These are phyloP conservation scores for Plasmopara viticola DNA, from an alignment of 352 stramenopile genomes.

Conservation along the genomic window DNA sequence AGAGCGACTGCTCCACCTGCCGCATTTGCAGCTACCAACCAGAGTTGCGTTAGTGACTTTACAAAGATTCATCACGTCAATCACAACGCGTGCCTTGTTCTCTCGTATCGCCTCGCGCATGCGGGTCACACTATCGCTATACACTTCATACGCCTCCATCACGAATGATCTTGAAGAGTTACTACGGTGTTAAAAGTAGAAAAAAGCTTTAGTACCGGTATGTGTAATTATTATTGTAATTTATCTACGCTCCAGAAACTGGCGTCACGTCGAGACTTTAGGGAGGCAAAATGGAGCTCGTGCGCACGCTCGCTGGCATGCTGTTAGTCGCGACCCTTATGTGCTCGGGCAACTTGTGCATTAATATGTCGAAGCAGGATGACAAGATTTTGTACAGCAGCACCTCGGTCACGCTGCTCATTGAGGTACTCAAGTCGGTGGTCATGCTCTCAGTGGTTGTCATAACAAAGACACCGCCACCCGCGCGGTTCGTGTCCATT, in stretches of 20 bases:
- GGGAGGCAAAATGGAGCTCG: constrained; percentile 22
- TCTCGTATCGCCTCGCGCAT: constrained; percentile 57
- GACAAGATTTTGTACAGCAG: constrained; percentile 76
- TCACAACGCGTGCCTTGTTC: constrained; percentile 39
- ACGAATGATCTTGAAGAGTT: constrained; percentile 16
- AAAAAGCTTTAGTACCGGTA: not conserved
- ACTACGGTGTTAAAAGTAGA: too few relatives aligned
- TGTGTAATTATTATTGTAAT: not conserved
- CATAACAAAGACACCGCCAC: constrained; percentile 29
- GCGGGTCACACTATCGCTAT: constrained; percentile 41
- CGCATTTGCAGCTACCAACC: constrained; percentile 46
- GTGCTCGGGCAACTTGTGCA: constrained; percentile 76
- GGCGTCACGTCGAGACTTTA: constrained; percentile 18
- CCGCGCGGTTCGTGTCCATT: constrained; percentile 37
- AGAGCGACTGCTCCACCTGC: constrained; percentile 48
- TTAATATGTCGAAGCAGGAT: constrained; percentile 76
- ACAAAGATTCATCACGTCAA: not conserved
- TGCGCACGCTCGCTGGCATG: constrained; percentile 58
- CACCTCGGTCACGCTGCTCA: constrained; percentile 80
- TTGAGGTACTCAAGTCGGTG: constrained; percentile 75
- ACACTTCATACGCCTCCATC: constrained; percentile 68
- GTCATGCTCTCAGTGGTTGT: constrained; percentile 42
- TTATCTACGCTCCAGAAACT: not conserved
- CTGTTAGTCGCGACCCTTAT: constrained; percentile 58
- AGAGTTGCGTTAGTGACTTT: not conserved